phyloP scores from a whole-genome alignment of 192 early-diverging fungal species.

The Funneliformis geosporum region DNA sequence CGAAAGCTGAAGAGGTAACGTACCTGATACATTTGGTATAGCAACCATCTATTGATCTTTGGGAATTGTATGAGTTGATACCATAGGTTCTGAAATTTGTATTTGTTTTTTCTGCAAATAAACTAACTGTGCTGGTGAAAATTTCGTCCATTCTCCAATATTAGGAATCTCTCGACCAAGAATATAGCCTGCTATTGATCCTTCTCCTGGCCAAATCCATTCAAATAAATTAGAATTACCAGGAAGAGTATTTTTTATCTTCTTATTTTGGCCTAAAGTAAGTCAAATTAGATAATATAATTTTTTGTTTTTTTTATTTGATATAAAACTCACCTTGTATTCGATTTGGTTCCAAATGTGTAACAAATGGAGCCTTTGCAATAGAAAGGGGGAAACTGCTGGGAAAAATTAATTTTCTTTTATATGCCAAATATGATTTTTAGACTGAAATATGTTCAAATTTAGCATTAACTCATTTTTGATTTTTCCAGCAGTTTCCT shows the following conservation, averaged over 20 bases:
- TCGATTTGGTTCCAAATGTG: neutral
- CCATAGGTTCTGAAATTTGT: neutral
- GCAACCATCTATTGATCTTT: too few species aligned
- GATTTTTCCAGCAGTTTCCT: too few species aligned
- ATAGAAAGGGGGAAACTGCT: too few species aligned
- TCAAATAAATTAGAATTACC: conserved; percentile 15
- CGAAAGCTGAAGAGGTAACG: too few species aligned
- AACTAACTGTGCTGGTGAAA: neutral
- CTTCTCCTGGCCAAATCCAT: neutral
- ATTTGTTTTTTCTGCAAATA: neutral
- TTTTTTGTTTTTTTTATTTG: neutral
- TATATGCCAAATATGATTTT: too few species aligned
- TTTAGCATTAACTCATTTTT: too few species aligned
- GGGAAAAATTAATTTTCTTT: too few species aligned
- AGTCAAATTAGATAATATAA: too few species aligned
- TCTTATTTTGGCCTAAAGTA: too few species aligned
- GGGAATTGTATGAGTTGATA: neutral
- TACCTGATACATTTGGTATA: too few species aligned
- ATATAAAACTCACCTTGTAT: neutral
- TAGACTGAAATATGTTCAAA: too few species aligned
- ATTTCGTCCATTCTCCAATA: neutral
- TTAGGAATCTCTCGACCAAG: neutral
- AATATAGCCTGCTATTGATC: neutral
- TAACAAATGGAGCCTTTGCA: too few species aligned
- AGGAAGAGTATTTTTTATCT: neutral